phyloP scores from a whole-genome alignment of 2,329 filamentous ascomycete genomes.

The Arthrobotrys conoides region DNA sequence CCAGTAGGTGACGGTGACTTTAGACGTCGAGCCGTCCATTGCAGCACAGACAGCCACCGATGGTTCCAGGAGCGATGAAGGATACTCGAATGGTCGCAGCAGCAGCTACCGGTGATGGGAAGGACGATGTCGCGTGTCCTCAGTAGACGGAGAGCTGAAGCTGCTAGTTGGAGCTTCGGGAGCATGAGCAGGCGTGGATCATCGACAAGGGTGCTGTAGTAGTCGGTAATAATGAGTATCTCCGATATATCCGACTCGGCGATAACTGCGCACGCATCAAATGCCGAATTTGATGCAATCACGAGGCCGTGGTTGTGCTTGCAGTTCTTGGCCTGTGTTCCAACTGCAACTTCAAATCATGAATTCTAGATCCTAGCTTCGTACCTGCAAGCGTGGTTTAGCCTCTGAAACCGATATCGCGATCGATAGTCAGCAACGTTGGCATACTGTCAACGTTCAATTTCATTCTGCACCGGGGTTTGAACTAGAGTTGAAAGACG shows the following conservation, averaged over 20 bases:
- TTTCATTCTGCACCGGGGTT: not conserved
- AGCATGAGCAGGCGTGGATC: slow-evolving; percentile 7
- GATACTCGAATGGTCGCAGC: slow-evolving; percentile 9
- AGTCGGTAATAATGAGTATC: slow-evolving; percentile 22
- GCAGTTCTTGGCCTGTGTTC: slow-evolving; percentile 1
- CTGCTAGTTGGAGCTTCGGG: slow-evolving; percentile 34
- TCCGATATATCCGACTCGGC: not conserved
- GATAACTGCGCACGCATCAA: slow-evolving; percentile 31
- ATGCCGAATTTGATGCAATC: slow-evolving; percentile 16
- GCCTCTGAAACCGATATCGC: not conserved
- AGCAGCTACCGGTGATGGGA: not conserved
- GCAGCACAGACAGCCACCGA: slow-evolving; percentile 1
- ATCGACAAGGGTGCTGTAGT: slow-evolving; percentile 34
- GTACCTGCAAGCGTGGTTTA: not conserved
- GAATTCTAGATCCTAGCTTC: slow-evolving; percentile 11
- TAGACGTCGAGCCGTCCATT: slow-evolving; percentile 53
- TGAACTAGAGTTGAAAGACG: not conserved
- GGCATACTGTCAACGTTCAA: not conserved
- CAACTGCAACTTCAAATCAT: not conserved
- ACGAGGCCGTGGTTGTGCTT: slow-evolving; percentile 2
- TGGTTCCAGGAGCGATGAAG: slow-evolving; percentile 7
- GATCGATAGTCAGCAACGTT: not conserved
- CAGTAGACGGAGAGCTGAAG: slow-evolving; percentile 40
- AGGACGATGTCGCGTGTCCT: slow-evolving; percentile 30
- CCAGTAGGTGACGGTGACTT: slow-evolving; percentile 80